Percentiles rank a stretch among this genome's conserved stretches.
Conservation (phyloP, 768 basidiomycete genomes). For the Collybia sordida region DNA sequence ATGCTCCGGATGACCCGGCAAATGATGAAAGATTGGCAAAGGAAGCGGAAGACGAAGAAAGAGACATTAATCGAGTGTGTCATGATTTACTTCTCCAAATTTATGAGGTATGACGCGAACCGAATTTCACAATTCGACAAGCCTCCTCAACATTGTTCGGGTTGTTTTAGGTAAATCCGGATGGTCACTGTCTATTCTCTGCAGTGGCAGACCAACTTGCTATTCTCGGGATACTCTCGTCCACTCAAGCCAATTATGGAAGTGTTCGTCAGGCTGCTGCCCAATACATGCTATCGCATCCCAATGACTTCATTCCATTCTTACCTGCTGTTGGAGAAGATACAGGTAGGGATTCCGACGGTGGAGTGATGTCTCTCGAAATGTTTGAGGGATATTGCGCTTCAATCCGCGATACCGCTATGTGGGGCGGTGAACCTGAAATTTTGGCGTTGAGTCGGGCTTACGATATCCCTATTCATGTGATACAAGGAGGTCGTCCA, state of each 20-base stretch:
- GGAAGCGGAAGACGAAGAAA: conserved; percentile 69
- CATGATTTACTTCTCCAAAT: conserved; percentile 65
- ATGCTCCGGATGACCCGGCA: conserved; percentile 53
- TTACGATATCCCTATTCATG: conserved; percentile 84
- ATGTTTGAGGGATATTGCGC: conserved; percentile 77
- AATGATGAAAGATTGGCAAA: conserved; percentile 57
- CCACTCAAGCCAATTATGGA: conserved; percentile 56
- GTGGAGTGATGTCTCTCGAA: conserved; percentile 68
- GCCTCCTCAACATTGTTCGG: background rate
- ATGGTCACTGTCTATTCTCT: conserved; percentile 95
- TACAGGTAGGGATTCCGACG: conserved; percentile 59
- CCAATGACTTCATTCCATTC: conserved; percentile 92
- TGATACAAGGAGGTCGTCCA: conserved; percentile 82
- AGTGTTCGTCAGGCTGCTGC: conserved; percentile 71
- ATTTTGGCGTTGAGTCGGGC: conserved; percentile 84
- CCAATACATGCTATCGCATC: conserved; percentile 76
- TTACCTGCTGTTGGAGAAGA: conserved; percentile 74
- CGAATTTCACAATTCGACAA: background rate
- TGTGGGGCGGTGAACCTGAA: conserved; percentile 98
- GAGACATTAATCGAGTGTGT: conserved; percentile 61
- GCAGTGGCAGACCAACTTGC: conserved; percentile 91
- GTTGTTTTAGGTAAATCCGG: conserved; percentile 74
- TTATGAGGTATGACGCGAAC: conserved; percentile 49
- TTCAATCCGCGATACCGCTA: conserved; percentile 76
- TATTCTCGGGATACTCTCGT: conserved; percentile 64